A percentile compares a stretch with the other conserved stretches of the same genome.
phyloP scores from a whole-genome alignment of 2,329 filamentous ascomycete genomes.

The Aspergillus costaricaensis region DNA sequence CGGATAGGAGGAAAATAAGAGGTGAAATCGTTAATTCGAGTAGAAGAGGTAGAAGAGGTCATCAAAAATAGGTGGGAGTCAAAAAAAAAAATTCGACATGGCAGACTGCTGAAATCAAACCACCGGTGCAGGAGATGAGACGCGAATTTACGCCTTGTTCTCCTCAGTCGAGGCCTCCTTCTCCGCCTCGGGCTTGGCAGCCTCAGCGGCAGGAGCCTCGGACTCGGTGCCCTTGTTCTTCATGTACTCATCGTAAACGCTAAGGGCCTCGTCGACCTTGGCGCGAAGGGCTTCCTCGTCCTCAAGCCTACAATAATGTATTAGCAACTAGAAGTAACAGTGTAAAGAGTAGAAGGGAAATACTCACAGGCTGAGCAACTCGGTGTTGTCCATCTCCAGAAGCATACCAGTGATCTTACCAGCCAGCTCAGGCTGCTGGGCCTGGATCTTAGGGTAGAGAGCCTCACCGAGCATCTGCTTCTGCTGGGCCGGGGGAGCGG shows the following conservation, averaged over 20 bases:
- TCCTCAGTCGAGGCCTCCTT: slow-evolving; percentile 47
- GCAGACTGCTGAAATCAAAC: slow-evolving; percentile 19
- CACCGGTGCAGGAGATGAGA: slow-evolving; percentile 20
- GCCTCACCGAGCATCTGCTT: slow-evolving; percentile 98
- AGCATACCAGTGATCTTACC: slow-evolving; percentile 99
- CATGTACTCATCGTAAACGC: slow-evolving; percentile 97
- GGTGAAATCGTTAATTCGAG: slow-evolving; percentile 29
- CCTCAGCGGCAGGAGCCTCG: slow-evolving; percentile 40
- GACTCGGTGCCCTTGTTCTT: slow-evolving; percentile 69
- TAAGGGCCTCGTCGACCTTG: slow-evolving; percentile 97
- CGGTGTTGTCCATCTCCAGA: slow-evolving; percentile 96
- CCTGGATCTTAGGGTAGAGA: slow-evolving; percentile 97
- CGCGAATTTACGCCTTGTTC: slow-evolving; percentile 41
- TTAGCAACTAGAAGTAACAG: slow-evolving; percentile 8
- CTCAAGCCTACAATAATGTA: slow-evolving; percentile 65
- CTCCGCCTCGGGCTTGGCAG: slow-evolving; percentile 46
- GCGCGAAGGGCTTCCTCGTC: slow-evolving; percentile 84
- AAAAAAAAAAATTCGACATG: slow-evolving; percentile 34
- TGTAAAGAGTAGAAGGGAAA: background rate
- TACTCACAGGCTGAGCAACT: slow-evolving; percentile 93
- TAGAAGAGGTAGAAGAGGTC: slow-evolving; percentile 29
- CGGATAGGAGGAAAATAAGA: slow-evolving; percentile 19
- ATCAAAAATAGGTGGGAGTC: slow-evolving; percentile 37
- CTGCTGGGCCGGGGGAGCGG: slow-evolving; percentile 71
- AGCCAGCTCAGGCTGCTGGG: slow-evolving; percentile 89